Conservation (phyloP, 1,284 basidiomycete genomes). For the Austroboletus niveus region DNA sequence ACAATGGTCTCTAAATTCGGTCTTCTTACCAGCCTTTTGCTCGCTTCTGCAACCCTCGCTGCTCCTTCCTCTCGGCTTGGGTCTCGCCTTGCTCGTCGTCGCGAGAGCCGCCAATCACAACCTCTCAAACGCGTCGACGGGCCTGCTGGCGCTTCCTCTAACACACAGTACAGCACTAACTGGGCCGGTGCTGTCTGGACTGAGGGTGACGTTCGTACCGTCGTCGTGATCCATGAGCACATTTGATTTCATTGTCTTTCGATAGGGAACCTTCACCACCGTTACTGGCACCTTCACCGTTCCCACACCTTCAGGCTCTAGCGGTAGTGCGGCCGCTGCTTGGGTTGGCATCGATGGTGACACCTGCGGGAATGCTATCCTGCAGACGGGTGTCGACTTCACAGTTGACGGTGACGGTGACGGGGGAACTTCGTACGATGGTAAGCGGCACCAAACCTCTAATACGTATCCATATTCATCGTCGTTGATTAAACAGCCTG, state of each 20-base stretch:
- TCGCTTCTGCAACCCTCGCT: neutral
- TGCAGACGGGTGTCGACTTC: neutral
- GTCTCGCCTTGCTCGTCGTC: neutral
- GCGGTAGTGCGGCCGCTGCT: neutral
- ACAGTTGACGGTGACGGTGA: neutral
- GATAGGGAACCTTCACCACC: neutral
- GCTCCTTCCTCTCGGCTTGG: neutral
- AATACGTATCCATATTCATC: neutral
- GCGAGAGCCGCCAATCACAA: neutral
- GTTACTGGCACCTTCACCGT: neutral
- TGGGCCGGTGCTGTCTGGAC: neutral
- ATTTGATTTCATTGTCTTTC: neutral
- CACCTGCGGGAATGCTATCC: neutral
- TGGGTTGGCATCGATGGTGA: neutral
- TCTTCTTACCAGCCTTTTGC: neutral
- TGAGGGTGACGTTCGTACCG: neutral
- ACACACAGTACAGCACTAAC: neutral
- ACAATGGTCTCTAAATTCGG: neutral
- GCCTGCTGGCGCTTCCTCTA: neutral
- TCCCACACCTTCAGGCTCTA: neutral
- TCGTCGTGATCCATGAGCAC: too few species aligned
- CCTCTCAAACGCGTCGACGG: neutral
- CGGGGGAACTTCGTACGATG: neutral
- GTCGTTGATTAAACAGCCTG: neutral
- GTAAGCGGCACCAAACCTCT: neutral